Base-by-base conservation (phyloP, 2,329 filamentous ascomycete species). In the Alternaria ventricosa region DNA sequence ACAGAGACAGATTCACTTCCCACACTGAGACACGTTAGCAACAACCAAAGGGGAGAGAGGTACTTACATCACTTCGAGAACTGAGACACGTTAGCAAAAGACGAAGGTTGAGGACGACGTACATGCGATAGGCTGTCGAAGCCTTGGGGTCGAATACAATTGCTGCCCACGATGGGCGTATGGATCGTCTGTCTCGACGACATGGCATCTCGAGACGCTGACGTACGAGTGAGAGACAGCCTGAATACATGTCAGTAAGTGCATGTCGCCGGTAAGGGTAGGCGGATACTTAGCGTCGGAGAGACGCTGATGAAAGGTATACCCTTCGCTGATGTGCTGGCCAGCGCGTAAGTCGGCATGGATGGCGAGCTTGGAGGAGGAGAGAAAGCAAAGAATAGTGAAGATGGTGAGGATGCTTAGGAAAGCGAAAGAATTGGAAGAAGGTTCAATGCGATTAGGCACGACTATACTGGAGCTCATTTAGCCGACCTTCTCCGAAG, bases 1-100 rank as follows among this genome's bases (percentile, higher is more conserved):
- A 55, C 22, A 61, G 61, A 67, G 61, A 33, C 61, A 63, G 61
- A 41, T 60, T 60, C 25, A 47, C 56, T 60, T 53, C 61, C 61
- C 61, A 49, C 49, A 30, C 45, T 51, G 36, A 23, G 50, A 27
- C 13, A 15, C 13, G 28, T 25, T 54, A 46, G 47, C 47, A 12
- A 33, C 18, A 51, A 30, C 22, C 22, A 33, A 33, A 33, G 47
- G 23, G 33, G 25, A 36, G 7, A n/a, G 8, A 11, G 7, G 33
- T 1, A 36, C 57, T 59, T 36, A 59, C 36, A 18, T 43, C 36
- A 10, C 13, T n/a, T 18, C 27, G 7, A 4, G 15, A 5, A 36
- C 33, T 36, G 33, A 0, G 4, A 10, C 15, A n/a, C 15, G 33
- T 36, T 36, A 36, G 33, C 33, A 36, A 9, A n/a, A 27, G 45